Conservation (phyloP, 345 rosid genomes). For the Rhizophora apiculata region DNA sequence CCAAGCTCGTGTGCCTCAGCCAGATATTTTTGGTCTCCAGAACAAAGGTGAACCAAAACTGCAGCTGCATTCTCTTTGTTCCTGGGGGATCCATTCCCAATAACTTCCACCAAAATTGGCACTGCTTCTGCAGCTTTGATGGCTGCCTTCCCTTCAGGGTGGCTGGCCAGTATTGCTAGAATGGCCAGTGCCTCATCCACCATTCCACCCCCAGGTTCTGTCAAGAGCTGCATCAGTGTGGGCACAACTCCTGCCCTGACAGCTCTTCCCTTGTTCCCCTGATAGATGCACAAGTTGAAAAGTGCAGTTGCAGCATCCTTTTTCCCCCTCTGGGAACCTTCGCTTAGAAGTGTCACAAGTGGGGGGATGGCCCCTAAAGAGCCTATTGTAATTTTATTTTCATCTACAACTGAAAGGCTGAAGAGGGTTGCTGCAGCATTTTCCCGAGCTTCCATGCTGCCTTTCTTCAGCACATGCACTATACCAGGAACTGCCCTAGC, state of each 20-base stretch:
- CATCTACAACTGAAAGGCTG: slow-evolving; percentile 92
- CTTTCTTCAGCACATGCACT: slow-evolving; percentile 87
- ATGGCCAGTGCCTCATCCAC: slow-evolving; percentile 48
- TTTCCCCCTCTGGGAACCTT: slow-evolving; percentile 95
- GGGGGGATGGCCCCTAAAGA: slow-evolving; percentile 83
- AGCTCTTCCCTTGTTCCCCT: slow-evolving; percentile 98
- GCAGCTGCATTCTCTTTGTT: slow-evolving; percentile 47
- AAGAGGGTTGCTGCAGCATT: slow-evolving; percentile 98
- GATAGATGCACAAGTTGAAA: slow-evolving; percentile 91
- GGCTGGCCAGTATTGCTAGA: slow-evolving; percentile 41
- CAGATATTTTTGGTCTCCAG: slow-evolving; percentile 67
- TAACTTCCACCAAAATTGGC: slow-evolving; percentile 37
- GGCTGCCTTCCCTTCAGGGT: slow-evolving; percentile 40
- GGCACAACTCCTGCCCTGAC: slow-evolving; percentile 69
- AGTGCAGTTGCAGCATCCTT: slow-evolving; percentile 99
- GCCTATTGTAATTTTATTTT: slow-evolving; percentile 88
- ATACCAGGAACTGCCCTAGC: slow-evolving; percentile 94
- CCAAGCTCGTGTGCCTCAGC: slow-evolving; percentile 80
- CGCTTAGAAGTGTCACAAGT: slow-evolving; percentile 70
- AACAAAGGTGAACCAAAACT: slow-evolving; percentile 58
- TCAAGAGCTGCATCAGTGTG: slow-evolving; percentile 35
- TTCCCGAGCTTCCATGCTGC: slow-evolving; percentile 99
- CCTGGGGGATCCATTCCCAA: slow-evolving; percentile 38
- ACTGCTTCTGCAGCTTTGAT: slow-evolving; percentile 45
- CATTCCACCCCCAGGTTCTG: slow-evolving; percentile 48